Percentiles rank a stretch among this genome's conserved stretches.
Conservation (phyloP, 2,329 filamentous ascomycete species). For the Paecilomyces fulvus region DNA sequence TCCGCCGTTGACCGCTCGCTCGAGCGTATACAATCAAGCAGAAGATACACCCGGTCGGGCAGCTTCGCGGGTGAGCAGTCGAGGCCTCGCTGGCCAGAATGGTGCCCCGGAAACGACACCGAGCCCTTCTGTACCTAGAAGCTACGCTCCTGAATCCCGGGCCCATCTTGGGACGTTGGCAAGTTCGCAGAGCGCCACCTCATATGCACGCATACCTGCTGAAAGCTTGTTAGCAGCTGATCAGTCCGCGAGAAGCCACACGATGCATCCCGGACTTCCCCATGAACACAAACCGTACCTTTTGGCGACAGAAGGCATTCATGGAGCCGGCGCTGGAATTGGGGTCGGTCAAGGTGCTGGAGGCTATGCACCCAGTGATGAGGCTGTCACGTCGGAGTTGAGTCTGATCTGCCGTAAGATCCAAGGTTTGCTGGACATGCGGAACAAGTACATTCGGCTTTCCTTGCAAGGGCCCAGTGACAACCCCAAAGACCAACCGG, state of each 20-base stretch:
- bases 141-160: conserved; percentile 1
- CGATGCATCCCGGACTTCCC: conserved; percentile 43
- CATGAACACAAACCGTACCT: conserved; percentile 49
- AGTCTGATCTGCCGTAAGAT: conserved; percentile 83
- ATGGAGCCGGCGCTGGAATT: conserved; percentile 51
- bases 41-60: conserved; percentile 2
- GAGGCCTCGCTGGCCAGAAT: conserved; percentile 4
- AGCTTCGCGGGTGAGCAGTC: conserved; percentile 13
- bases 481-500: conserved; percentile 76
- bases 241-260: conserved; percentile 40
- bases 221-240: conserved; percentile 39
- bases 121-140: conserved; percentile 10
- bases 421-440: conserved; percentile 76
- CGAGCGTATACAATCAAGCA: conserved; percentile 6
- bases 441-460: conserved; percentile 79
- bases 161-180: conserved; percentile 1
- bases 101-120: conserved; percentile 8
- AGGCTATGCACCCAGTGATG: conserved; percentile 63
- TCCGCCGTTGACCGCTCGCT: conserved; percentile 15
- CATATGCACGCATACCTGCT: conserved; percentile 1
- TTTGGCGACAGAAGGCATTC: conserved; percentile 46
- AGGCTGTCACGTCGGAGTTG: conserved; percentile 75
- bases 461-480: conserved; percentile 75
- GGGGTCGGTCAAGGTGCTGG: conserved; percentile 53
- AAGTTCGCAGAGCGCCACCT: conserved; percentile 1